These are phyloP conservation scores for Ogataea naganishii DNA, from an alignment of 805 yeast genomes.

Conservation along the genomic window DNA sequence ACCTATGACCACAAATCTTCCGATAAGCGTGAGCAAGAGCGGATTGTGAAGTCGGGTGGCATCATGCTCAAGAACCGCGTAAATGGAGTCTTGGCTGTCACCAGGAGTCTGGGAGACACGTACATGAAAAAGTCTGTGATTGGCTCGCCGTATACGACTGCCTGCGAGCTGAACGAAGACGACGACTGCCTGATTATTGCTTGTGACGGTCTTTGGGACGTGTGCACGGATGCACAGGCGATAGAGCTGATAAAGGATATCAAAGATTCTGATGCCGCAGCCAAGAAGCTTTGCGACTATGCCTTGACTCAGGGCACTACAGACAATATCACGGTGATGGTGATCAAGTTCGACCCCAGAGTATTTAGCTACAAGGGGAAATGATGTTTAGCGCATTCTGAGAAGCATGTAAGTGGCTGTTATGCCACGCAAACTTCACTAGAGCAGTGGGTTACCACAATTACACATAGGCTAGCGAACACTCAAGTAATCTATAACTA, in stretches of 20 bases:
- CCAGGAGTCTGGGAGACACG: slow-evolving; percentile 88
- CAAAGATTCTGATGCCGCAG: slow-evolving; percentile 55
- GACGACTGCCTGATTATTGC: slow-evolving; percentile 85
- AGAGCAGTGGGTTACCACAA: too few species aligned
- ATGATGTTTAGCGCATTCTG: too few species aligned
- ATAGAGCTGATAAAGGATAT: slow-evolving; percentile 56
- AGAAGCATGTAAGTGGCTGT: too few species aligned
- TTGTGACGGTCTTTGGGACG: slow-evolving; percentile 98
- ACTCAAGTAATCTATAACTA: too few species aligned
- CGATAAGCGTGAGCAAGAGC: slow-evolving; percentile 64
- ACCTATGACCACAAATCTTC: slow-evolving; percentile 93
- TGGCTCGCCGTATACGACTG: slow-evolving; percentile 88
- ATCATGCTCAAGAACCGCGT: slow-evolving; percentile 84
- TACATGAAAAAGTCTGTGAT: slow-evolving; percentile 84
- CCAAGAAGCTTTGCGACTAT: slow-evolving; percentile 53
- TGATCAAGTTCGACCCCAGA: slow-evolving; percentile 46
- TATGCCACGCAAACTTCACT: too few species aligned
- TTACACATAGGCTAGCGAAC: too few species aligned
- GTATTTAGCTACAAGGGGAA: slow-evolving; percentile 25
- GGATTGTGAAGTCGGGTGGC: slow-evolving; percentile 79
- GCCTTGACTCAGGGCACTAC: slow-evolving; percentile 78
- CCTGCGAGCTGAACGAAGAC: slow-evolving; percentile 55
- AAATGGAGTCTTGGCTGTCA: slow-evolving; percentile 92
- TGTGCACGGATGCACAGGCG: slow-evolving; percentile 76
- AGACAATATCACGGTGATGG: slow-evolving; percentile 92